Evolutionary conservation across 2,329 filamentous ascomycete genomes (phyloP), one percentile per base, ranked within the genome.

Genomic region (Curvularia spicifera): DNA sequence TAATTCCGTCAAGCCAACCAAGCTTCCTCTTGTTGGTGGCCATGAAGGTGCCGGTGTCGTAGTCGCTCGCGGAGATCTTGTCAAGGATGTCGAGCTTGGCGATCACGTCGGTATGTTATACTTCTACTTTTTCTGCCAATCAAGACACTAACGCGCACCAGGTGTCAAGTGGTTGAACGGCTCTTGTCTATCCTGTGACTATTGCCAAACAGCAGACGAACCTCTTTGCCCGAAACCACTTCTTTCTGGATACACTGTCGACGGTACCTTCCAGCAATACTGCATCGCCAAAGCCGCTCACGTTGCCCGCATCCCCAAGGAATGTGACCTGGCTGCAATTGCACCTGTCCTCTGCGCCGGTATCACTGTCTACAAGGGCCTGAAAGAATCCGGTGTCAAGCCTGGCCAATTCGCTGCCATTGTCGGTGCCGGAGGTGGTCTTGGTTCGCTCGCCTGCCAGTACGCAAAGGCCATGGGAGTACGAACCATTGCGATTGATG

Each of bases 221-320:
- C 89, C 91, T 2, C 88, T 97, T 5, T 98, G 94, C 81, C 78
- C 84, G 15, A 82, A 90, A 59, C 87, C 91, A 26, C 80, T 85
- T 35, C 85, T 97, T 40, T 96, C 92, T 0, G 94, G 94, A 56
- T 97, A 96, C 84, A 96, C 91, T 4, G 92, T 97, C 74, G 91
- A 97, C 76, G 93, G 93, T 31, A 88, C 89, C 42, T 97, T 97
- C 85, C 93, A 97, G 82, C 88, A 97, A 82, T 97, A 96, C 81
- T 87, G 86, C 76, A 86, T 97, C 67, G 93, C 88, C 67, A 96
- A 96, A 78, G 93, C 92, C 15, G 87, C 89, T 18, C 91, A 96
- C 78, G 87, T 95, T 15, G 91, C 92, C 28, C 87, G 89, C 67
- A 89, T 97, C 64, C 90, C 91, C 65, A 89, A 93, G 78, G 86